A percentile compares a stretch with the other conserved stretches of the same genome.
Evolutionary conservation across 768 basidiomycete genomes (phyloP).

Genomic region (Leccinum incarnatum): DNA sequence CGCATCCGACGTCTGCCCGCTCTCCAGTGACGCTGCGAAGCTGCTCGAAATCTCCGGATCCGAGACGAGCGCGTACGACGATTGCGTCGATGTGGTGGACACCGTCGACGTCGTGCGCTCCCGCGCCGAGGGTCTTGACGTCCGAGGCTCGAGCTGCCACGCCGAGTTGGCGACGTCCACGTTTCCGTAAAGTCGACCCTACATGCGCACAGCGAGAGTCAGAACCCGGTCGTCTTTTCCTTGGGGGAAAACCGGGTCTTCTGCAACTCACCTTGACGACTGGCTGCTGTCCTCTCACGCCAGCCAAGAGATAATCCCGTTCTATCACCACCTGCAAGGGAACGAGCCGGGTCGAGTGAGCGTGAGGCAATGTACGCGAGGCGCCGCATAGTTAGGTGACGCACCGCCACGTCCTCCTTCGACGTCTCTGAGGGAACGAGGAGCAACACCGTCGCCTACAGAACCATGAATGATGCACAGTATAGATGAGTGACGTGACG

Average conservation of each 20-base stretch:
- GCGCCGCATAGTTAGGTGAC: constrained; percentile 17
- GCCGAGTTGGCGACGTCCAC: constrained; percentile 64
- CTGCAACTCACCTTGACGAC: constrained; percentile 63
- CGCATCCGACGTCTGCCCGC: constrained; percentile 65
- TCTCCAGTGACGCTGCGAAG: constrained; percentile 79
- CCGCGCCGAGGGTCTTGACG: constrained; percentile 48
- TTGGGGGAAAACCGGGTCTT: neutral
- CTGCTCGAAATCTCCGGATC: constrained; percentile 83
- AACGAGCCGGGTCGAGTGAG: neutral
- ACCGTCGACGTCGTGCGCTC: constrained; percentile 75
- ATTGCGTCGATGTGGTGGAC: constrained; percentile 74
- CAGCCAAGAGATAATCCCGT: constrained; percentile 66
- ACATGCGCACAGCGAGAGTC: constrained; percentile 24
- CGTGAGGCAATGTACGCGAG: constrained; percentile 3
- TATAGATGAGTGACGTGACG: constrained; percentile 14
- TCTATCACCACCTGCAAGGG: constrained; percentile 67
- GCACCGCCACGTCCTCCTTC: constrained; percentile 68
- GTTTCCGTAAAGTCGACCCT: constrained; percentile 74
- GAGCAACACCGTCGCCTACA: constrained; percentile 72
- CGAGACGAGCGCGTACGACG: constrained; percentile 80
- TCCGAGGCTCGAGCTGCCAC: constrained; percentile 79
- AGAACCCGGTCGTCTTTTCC: constrained; percentile 1
- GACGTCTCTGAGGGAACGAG: constrained; percentile 69
- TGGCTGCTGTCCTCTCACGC: constrained; percentile 65
- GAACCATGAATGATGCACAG: constrained; percentile 11